Evolutionary conservation across 2,329 filamentous ascomycete species (phyloP).

Genomic region (Simplicillium sp.): DNA sequence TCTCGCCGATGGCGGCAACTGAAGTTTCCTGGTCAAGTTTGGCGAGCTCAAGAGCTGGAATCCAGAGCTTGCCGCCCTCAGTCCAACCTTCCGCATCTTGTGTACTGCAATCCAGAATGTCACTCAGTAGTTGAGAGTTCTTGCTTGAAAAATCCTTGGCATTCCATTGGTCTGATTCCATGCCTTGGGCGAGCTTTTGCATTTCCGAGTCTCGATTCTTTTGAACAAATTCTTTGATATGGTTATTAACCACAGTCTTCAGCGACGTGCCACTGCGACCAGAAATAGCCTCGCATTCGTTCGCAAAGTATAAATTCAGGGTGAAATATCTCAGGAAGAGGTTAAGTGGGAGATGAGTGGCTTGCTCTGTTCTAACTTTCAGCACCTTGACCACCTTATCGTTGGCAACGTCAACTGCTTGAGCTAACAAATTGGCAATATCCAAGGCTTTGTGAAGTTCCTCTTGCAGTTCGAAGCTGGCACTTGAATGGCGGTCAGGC

Average conservation of each 20-base stretch:
- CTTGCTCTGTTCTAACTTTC: conserved; percentile 68
- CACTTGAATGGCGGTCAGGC: conserved; percentile 18
- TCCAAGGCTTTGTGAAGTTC: conserved; percentile 71
- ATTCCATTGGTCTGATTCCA: conserved; percentile 75
- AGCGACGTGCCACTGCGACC: conserved; percentile 66
- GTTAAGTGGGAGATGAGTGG: conserved; percentile 54
- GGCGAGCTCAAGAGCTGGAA: conserved; percentile 31
- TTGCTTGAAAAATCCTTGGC: conserved; percentile 63
- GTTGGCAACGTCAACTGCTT: conserved; percentile 73
- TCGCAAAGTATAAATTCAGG: conserved; percentile 72
- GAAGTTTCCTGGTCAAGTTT: conserved; percentile 21
- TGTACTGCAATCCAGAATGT: conserved; percentile 61
- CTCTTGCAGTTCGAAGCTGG: conserved; percentile 50
- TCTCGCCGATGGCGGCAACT: conserved; percentile 33
- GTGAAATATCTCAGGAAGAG: conserved; percentile 76
- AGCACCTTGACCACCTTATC: conserved; percentile 68
- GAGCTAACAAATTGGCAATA: conserved; percentile 66
- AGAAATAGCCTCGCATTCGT: conserved; percentile 78
- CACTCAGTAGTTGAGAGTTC: conserved; percentile 49
- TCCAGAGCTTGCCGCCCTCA: conserved; percentile 49
- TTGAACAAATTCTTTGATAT: conserved; percentile 73
- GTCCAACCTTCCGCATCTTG: conserved; percentile 60
- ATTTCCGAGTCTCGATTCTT: conserved; percentile 62
- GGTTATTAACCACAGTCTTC: conserved; percentile 70
- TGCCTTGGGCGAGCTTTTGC: conserved; percentile 63